Conservation (phyloP, 2,329 filamentous ascomycete genomes). For the Colletotrichum lupini region DNA sequence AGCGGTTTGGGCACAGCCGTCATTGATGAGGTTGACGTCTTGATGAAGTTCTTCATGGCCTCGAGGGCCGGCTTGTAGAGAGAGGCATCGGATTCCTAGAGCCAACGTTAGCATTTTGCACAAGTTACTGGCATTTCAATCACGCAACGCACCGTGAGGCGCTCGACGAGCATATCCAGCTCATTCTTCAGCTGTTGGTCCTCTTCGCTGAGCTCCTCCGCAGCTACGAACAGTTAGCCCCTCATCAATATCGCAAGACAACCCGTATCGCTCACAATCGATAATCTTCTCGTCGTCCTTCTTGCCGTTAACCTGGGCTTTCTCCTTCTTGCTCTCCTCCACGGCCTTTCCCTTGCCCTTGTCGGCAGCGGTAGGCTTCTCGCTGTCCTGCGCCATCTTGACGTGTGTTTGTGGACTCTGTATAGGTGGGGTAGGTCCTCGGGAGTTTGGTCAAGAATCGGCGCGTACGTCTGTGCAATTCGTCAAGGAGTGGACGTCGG, state of each 20-base stretch:
- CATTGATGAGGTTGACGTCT: conserved; percentile 99
- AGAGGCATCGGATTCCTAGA: conserved; percentile 83
- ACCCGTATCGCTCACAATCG: conserved; percentile 46
- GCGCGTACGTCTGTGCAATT: not conserved
- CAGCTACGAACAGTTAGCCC: conserved; percentile 52
- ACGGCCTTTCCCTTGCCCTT: conserved; percentile 97
- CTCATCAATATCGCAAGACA: conserved; percentile 33
- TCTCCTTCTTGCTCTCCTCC: conserved; percentile 77
- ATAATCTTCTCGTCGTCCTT: conserved; percentile 76
- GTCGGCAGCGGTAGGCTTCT: conserved; percentile 84
- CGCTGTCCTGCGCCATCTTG: conserved; percentile 93
- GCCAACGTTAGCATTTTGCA: not conserved
- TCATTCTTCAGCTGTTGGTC: conserved; percentile 98
- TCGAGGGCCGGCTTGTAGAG: conserved; percentile 94
- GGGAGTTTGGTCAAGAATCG: conserved; percentile 16
- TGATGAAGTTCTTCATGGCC: conserved; percentile 98
- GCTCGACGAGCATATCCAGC: conserved; percentile 97
- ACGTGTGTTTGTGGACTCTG: conserved; percentile 41
- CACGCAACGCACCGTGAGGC: conserved; percentile 76
- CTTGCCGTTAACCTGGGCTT: conserved; percentile 77
- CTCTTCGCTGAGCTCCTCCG: conserved; percentile 96
- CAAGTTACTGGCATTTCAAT: not conserved
- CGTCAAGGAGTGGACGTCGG: conserved; percentile 20
- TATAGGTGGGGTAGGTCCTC: conserved; percentile 39
- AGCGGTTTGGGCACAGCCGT: conserved; percentile 98